phyloP scores from a whole-genome alignment of 257 asterid genomes.

The Scutellaria baicalensis region DNA sequence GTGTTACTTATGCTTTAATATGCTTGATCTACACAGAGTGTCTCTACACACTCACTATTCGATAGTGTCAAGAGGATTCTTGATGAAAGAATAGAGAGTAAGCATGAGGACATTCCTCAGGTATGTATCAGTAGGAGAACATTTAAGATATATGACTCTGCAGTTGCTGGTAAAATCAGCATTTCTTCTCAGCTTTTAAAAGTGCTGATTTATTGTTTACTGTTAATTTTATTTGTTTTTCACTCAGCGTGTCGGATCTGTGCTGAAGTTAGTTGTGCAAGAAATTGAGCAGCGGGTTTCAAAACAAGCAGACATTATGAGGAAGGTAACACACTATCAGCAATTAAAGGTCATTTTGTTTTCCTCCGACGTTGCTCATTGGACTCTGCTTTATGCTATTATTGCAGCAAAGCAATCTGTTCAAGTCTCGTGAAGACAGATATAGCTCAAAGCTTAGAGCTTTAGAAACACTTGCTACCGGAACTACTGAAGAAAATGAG shows the following conservation, averaged over 20 bases:
- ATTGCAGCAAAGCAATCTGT: constrained; percentile 71
- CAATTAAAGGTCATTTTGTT: constrained; percentile 9
- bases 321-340: constrained; percentile 47
- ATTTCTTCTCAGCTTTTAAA: neutral
- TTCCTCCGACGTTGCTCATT: neutral
- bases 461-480: constrained; percentile 72
- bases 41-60: constrained; percentile 71
- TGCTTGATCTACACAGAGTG: constrained; percentile 45
- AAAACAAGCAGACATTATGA: constrained; percentile 53
- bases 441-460: constrained; percentile 64
- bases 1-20: constrained; percentile 21
- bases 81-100: constrained; percentile 74
- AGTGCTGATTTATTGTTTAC: constrained; percentile 16
- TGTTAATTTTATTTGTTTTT: constrained; percentile 14
- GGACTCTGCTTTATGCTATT: constrained; percentile 10
- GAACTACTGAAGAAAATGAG: constrained; percentile 83
- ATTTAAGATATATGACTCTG: constrained; percentile 10
- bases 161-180: neutral
- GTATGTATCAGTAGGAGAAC: constrained; percentile 33
- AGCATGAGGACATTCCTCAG: constrained; percentile 73
- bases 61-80: constrained; percentile 49
- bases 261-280: constrained; percentile 74
- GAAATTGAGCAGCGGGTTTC: constrained; percentile 82
- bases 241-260: constrained; percentile 65
- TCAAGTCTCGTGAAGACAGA: constrained; percentile 76